phyloP scores from a whole-genome alignment of 2,329 filamentous ascomycete genomes.

The Colletotrichum brevisporum region DNA sequence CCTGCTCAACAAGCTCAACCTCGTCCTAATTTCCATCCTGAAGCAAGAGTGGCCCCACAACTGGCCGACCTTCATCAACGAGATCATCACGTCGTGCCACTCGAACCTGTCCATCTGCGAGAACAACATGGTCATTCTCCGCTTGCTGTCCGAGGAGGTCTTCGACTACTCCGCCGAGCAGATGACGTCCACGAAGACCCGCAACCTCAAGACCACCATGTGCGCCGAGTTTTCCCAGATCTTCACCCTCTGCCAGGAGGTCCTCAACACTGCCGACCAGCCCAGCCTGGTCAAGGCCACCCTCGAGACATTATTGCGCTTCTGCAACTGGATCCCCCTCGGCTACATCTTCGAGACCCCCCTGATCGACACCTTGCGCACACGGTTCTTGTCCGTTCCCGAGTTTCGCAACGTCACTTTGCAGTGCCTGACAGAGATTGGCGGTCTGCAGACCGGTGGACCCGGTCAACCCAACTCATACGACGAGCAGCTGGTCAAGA shows the following conservation, averaged over 20 bases:
- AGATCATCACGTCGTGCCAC: slow-evolving; percentile 97
- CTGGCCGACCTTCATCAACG: slow-evolving; percentile 99
- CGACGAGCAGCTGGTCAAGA: slow-evolving; percentile 94
- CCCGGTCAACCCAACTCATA: slow-evolving; percentile 79
- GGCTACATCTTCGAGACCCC: slow-evolving; percentile 99
- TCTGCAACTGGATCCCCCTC: slow-evolving; percentile 98
- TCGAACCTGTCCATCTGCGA: slow-evolving; percentile 97
- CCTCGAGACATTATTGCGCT: slow-evolving; percentile 92
- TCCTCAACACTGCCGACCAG: slow-evolving; percentile 90
- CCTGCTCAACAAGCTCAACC: slow-evolving; percentile 96
- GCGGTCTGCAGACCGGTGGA: slow-evolving; percentile 86
- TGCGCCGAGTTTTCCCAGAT: slow-evolving; percentile 98
- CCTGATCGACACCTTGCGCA: slow-evolving; percentile 94
- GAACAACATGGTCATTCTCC: slow-evolving; percentile 99
- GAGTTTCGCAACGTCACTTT: slow-evolving; percentile 98
- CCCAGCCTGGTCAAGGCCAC: slow-evolving; percentile 95
- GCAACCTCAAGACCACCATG: slow-evolving; percentile 98
- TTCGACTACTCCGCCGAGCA: slow-evolving; percentile 99
- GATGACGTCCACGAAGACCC: slow-evolving; percentile 98
- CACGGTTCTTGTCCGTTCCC: slow-evolving; percentile 90
- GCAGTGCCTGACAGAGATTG: slow-evolving; percentile 97
- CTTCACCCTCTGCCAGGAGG: slow-evolving; percentile 97
- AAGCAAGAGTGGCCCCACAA: slow-evolving; percentile 99
- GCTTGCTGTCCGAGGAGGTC: slow-evolving; percentile 95
- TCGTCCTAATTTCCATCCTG: slow-evolving; percentile 95